Base-by-base conservation (phyloP, 192 early-diverging fungal species). In the Chytriomyces sp. region DNA sequence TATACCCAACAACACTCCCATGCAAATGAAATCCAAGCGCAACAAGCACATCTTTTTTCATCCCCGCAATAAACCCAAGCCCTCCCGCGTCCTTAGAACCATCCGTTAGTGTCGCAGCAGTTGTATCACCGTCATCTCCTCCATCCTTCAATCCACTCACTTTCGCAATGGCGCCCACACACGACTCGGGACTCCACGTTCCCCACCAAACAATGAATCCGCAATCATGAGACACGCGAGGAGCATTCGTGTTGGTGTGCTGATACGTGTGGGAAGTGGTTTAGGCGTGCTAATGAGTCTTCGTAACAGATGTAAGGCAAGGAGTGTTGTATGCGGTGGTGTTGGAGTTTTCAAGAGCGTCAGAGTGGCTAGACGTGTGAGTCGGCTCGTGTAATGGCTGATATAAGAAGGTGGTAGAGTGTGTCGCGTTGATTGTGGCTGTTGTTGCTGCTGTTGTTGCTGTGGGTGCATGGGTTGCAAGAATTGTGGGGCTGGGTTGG, bases 181-280 rank as follows among this genome's bases (percentile, higher is more conserved):
- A 60, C 69, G 69, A 20, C 24, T 59, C 8, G 69, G 69, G 1
- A 71, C 69, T 7, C 69, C 69, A 1, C 69, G 47, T 20, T 71
- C 69, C 0, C 69, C 57, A 20, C 69, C 69, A 45, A 71, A 59
- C 16, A 60, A 24, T 8, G 49, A 20, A 43, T 71, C 69, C 3
- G 69, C 69, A 60, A 71, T 7, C 50, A 71, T 60, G 7, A 71
- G 50, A 60, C 69, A 71, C 10, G 44, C 69, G 20, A 71, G 50
- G 5, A 71, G 35, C 69, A 71, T 50, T 10, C 69, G 53, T 50
- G 69, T 71, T 10, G 69, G 69, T 0, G 69, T 71, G 0, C n/a
- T 28, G 18, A 71, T 50, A 43, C 50, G 23, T 10, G 49, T 43
- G 7, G 69, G 69, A 24, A 71, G 69, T 57, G 47, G n/a, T 3